These are phyloP conservation scores for Monosporascus sp. DNA, from an alignment of 2,329 filamentous ascomycete species.

Conservation along the genomic window DNA sequence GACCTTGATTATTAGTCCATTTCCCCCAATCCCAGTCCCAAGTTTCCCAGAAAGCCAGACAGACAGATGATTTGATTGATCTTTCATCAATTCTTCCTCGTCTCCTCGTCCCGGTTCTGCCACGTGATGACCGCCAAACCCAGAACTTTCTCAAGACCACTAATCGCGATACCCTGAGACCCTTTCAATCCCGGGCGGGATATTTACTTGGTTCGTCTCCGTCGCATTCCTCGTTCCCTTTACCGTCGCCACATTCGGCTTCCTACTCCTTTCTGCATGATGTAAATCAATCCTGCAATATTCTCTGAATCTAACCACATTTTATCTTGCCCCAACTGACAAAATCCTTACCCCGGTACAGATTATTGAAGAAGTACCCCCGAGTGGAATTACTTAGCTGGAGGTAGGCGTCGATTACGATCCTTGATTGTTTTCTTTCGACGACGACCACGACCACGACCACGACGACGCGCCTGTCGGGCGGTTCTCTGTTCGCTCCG, in stretches of 20 bases:
- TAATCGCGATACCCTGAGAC: too few species aligned
- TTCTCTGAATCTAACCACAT: not conserved
- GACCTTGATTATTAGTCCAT: too few species aligned
- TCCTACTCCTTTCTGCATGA: not conserved
- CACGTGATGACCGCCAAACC: too few species aligned
- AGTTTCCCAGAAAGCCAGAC: too few species aligned
- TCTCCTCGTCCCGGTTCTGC: too few species aligned
- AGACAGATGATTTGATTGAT: too few species aligned
- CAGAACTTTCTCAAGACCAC: too few species aligned
- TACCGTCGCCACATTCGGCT: not conserved
- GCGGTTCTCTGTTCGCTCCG: not conserved
- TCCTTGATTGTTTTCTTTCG: not conserved
- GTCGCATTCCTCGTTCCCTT: not conserved
- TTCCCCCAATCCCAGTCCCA: too few species aligned
- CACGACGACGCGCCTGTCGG: not conserved
- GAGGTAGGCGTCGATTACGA: not conserved
- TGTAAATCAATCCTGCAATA: not conserved
- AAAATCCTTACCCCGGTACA: not conserved
- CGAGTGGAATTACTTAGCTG: not conserved
- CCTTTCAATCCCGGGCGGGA: too few species aligned
- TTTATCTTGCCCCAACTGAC: not conserved
- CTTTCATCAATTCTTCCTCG: too few species aligned
- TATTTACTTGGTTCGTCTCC: too few species aligned
- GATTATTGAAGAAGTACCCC: not conserved
- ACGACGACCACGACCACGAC: not conserved